phyloP scores from a whole-genome alignment of 805 yeast genomes.

The Candida nonsorbophila region DNA sequence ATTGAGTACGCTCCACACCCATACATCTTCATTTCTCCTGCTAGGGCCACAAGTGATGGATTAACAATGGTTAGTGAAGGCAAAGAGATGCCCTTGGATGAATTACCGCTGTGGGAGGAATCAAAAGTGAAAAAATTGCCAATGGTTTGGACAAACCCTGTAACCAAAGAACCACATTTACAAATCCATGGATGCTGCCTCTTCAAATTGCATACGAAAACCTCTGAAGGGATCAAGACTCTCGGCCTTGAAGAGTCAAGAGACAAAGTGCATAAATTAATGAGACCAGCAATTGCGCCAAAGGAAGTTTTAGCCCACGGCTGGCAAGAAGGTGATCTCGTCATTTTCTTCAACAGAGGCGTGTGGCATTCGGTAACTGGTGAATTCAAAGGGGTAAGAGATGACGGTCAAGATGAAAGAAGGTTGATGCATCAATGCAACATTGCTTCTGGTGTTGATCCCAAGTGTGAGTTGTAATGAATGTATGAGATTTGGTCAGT shows the following conservation, averaged over 20 bases:
- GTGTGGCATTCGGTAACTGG: conserved; percentile 93
- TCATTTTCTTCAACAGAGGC: conserved; percentile 82
- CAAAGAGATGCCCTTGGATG: conserved; percentile 58
- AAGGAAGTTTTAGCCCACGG: conserved; percentile 70
- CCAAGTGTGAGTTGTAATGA: conserved; percentile 21
- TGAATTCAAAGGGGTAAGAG: conserved; percentile 51
- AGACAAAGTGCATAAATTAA: conserved; percentile 60
- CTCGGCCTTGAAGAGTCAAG: conserved; percentile 72
- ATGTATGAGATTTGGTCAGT: neutral
- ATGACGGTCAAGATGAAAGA: conserved; percentile 56
- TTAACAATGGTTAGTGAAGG: conserved; percentile 80
- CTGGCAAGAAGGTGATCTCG: conserved; percentile 82
- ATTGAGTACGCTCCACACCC: conserved; percentile 93
- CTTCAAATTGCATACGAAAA: conserved; percentile 50
- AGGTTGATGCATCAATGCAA: conserved; percentile 93
- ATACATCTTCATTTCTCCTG: conserved; percentile 75
- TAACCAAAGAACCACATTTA: conserved; percentile 74
- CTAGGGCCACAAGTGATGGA: conserved; percentile 81
- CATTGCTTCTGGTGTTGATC: conserved; percentile 77
- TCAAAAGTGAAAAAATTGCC: conserved; percentile 74
- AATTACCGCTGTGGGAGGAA: conserved; percentile 81
- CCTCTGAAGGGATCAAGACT: conserved; percentile 47
- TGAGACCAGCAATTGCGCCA: conserved; percentile 85
- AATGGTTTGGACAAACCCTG: conserved; percentile 89
- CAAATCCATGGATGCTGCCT: conserved; percentile 90